A percentile compares a stretch with the other conserved stretches of the same genome.
phyloP scores from a whole-genome alignment of 257 asterid genomes.

The Echium plantagineum region DNA sequence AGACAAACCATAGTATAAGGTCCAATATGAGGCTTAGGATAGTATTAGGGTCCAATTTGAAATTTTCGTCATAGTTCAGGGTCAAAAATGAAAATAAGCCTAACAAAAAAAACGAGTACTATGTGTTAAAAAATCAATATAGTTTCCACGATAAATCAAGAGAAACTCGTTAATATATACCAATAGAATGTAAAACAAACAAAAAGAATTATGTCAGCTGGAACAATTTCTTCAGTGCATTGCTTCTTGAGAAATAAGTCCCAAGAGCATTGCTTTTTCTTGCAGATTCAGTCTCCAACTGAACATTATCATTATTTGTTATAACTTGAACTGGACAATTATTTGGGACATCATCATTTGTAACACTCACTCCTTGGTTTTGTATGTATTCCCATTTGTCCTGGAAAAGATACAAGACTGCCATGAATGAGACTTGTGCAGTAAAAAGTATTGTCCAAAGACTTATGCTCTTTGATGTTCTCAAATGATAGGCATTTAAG shows the following conservation, averaged over 20 bases:
- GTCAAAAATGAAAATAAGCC: too few species aligned
- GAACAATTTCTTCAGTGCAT: constrained; percentile 59
- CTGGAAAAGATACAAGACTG: constrained; percentile 58
- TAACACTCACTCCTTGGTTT: constrained; percentile 34
- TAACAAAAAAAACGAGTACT: too few species aligned
- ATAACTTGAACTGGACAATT: constrained; percentile 8
- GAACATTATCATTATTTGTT: constrained; percentile 7
- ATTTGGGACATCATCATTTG: constrained; percentile 4
- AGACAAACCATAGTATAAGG: too few species aligned
- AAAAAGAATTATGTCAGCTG: constrained; percentile 37
- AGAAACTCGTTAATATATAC: not conserved
- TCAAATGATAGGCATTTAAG: constrained; percentile 46
- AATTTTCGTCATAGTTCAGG: too few species aligned
- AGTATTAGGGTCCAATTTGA: too few species aligned
- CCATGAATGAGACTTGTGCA: constrained; percentile 65
- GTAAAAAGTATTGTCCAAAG: constrained; percentile 62
- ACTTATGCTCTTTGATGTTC: constrained; percentile 38
- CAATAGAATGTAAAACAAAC: not conserved
- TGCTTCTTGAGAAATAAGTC: constrained; percentile 47
- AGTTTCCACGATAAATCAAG: not conserved
- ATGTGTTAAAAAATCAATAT: too few species aligned
- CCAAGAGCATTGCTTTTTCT: constrained; percentile 77
- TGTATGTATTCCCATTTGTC: constrained; percentile 77
- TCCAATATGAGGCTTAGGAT: too few species aligned
- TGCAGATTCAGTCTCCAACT: constrained; percentile 24